These are phyloP conservation scores for Favolaschia claudopus DNA, from an alignment of 768 basidiomycete species.

Conservation along the genomic window DNA sequence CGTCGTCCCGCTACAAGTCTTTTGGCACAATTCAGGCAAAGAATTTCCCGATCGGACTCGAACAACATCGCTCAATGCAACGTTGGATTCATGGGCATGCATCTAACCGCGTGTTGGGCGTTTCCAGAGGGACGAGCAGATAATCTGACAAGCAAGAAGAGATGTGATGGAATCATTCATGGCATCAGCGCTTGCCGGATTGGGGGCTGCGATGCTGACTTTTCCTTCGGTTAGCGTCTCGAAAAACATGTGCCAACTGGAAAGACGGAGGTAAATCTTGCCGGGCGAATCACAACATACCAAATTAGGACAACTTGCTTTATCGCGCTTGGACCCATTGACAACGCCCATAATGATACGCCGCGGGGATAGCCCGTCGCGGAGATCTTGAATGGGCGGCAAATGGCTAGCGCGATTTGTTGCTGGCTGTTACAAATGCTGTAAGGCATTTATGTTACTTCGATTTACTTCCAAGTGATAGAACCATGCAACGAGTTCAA, in stretches of 20 bases:
- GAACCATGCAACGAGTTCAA: too few species aligned
- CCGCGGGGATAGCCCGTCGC: too few species aligned
- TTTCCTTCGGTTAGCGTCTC: too few species aligned
- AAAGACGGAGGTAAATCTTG: background rate
- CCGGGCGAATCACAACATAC: conserved; percentile 1
- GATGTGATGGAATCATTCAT: background rate
- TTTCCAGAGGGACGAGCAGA: background rate
- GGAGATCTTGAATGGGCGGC: too few species aligned
- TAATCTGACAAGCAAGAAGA: background rate
- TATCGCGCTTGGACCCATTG: conserved; percentile 23
- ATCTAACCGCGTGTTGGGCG: background rate
- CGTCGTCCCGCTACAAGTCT: too few species aligned
- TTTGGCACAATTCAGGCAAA: too few species aligned
- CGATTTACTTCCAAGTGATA: background rate
- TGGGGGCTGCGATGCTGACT: too few species aligned
- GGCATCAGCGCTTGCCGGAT: too few species aligned
- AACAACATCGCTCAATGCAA: too few species aligned
- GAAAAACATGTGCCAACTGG: background rate
- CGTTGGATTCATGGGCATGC: background rate
- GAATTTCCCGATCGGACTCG: too few species aligned
- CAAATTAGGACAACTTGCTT: conserved; percentile 1
- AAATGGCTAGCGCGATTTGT: too few species aligned
- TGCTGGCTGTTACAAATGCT: background rate
- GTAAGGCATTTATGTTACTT: background rate
- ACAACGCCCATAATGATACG: too few species aligned